Evolutionary conservation across 495 filamentous ascomycete genomes (phyloP), one percentile per base, ranked within the genome.

Genomic region (Podospora appendiculata): DNA sequence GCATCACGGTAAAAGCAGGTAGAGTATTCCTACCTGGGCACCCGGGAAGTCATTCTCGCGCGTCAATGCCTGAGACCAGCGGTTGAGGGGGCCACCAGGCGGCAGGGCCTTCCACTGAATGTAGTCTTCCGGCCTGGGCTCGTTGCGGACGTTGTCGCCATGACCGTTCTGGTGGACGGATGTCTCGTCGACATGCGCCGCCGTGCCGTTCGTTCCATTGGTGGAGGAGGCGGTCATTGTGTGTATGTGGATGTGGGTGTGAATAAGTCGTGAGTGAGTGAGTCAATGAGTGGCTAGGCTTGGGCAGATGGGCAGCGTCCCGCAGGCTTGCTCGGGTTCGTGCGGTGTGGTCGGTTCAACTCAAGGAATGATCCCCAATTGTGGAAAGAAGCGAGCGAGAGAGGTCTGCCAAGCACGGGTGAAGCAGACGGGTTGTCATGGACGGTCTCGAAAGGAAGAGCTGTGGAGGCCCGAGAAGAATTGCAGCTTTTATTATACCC

Each of bases 1-100:
- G 36, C 14, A 18, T 33, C 8, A 43, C 41, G 46, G 41, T 3
- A 17, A 17, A 25, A 5, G 25, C 25, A 25, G 25, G 25, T 25
- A 25, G 16, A 48, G 43, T 2, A 9, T 13, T 42, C 73, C 33
- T 64, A 89, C 89, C 79, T 93, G 87, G 35, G 93, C 91, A 2
- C 89, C 93, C 4, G 93, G 93, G 62, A 87, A 98, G 61, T 96
- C 90, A 85, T 96, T 89, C 17, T 78, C 88, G 19, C 64, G 59
- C 6, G 74, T 77, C 45, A 77, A 47, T n/a, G 53, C 56, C 6
- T 71, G 65, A 9, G 74, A 77, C 73, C 73, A 77, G 12, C 74
- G 68, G 54, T 77, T 77, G 32, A 77, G 59, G 17, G 67, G 57
- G 0, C 69, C 70, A 4, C 72, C 71, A 3, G 73, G 56, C 0